phyloP scores from a whole-genome alignment of 2,329 filamentous ascomycete species.

The Diaporthe vexans region DNA sequence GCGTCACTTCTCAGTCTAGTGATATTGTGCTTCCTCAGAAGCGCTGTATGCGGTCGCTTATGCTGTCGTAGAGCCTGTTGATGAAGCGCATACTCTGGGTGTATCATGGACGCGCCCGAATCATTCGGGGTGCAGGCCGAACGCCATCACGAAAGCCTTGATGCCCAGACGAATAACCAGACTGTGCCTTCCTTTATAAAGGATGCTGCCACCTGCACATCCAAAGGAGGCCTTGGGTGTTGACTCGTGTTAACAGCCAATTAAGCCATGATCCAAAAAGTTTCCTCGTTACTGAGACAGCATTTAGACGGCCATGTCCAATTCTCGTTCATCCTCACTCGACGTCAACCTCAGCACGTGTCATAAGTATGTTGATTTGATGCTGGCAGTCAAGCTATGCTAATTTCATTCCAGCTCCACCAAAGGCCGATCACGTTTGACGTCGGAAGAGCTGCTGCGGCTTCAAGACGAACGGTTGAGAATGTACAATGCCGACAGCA shows the following conservation, averaged over 20 bases:
- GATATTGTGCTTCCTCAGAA: background rate
- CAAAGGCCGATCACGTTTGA: background rate
- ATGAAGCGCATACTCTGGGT: background rate
- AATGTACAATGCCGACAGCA: background rate
- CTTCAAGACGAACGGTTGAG: conserved; percentile 31
- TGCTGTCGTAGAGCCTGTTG: background rate
- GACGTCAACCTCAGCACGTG: conserved; percentile 24
- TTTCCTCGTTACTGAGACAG: background rate
- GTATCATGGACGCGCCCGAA: background rate
- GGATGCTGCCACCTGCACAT: background rate
- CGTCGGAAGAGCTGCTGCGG: background rate
- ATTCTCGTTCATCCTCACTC: conserved; percentile 26
- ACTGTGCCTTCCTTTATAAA: background rate
- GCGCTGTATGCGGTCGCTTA: background rate
- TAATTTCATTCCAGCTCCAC: conserved; percentile 12
- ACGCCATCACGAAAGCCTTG: background rate
- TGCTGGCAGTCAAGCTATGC: background rate
- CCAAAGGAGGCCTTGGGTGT: background rate
- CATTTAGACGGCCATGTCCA: conserved; percentile 10
- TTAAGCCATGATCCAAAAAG: background rate
- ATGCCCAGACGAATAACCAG: background rate
- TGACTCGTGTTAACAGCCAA: background rate
- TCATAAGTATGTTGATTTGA: conserved; percentile 1
- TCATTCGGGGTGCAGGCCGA: background rate
- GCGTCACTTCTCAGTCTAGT: background rate